These are phyloP conservation scores for Starmerella asiatica DNA, from an alignment of 805 yeast genomes.

Conservation along the genomic window DNA sequence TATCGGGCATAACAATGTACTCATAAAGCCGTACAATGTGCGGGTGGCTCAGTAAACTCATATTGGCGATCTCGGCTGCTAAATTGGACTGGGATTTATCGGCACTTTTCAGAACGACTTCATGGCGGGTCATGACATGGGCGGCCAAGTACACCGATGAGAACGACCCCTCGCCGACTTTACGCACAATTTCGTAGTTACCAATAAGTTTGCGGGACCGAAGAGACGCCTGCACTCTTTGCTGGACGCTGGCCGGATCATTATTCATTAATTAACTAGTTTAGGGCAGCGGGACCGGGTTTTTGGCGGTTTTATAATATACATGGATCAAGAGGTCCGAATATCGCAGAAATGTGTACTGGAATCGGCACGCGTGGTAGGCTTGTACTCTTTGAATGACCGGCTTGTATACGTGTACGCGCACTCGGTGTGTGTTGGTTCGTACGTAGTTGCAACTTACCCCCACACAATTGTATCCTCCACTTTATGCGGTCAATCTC, in stretches of 20 bases:
- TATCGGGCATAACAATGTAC: constrained; percentile 63
- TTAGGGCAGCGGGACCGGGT: not conserved
- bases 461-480: constrained; percentile 1
- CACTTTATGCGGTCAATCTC: not conserved
- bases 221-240: constrained; percentile 10
- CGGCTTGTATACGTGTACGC: constrained; percentile 1
- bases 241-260: constrained; percentile 13
- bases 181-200: constrained; percentile 55
- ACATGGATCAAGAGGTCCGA: not conserved
- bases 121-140: constrained; percentile 60
- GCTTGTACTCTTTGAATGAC: constrained; percentile 2
- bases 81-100: constrained; percentile 74
- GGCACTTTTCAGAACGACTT: constrained; percentile 63
- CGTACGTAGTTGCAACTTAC: not conserved
- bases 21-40: constrained; percentile 77
- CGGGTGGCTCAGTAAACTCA: constrained; percentile 69
- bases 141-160: constrained; percentile 81
- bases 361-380: not conserved
- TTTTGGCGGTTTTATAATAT: not conserved
- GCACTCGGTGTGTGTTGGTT: constrained; percentile 1
- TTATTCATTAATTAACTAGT: constrained; percentile 5
- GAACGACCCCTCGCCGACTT: constrained; percentile 78
- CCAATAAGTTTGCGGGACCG: constrained; percentile 39
- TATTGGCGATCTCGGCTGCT: constrained; percentile 81
- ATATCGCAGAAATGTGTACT: not conserved